Conservation (phyloP, 164 flowering plant genomes). For the Nymphaea colorata region DNA sequence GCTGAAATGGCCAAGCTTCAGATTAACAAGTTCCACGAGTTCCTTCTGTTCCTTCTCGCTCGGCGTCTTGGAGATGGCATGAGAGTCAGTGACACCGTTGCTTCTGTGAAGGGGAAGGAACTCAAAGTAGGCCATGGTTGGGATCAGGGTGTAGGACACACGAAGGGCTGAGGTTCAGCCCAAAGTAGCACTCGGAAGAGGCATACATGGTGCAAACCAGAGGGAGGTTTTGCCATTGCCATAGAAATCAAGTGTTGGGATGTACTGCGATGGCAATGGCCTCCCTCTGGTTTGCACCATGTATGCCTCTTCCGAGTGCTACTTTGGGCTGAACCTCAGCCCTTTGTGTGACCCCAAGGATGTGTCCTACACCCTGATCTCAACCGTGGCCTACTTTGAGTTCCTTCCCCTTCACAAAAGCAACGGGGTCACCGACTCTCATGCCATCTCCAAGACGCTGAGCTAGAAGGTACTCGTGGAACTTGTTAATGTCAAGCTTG, state of each 20-base stretch:
- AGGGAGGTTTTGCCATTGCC: conserved; percentile 84
- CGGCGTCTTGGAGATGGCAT: conserved; percentile 31
- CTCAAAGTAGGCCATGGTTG: conserved; percentile 89
- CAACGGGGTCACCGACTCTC: conserved; percentile 16
- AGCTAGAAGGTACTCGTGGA: conserved; percentile 62
- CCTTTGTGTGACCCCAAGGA: conserved; percentile 84
- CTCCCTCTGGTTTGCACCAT: conserved; percentile 90
- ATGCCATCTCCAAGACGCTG: conserved; percentile 31
- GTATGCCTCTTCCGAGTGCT: conserved; percentile 97
- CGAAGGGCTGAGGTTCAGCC: conserved; percentile 74
- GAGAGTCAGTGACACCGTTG: conserved; percentile 16
- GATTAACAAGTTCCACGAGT: conserved; percentile 72
- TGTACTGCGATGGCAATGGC: conserved; percentile 91
- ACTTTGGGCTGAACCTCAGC: conserved; percentile 77
- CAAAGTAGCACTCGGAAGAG: conserved; percentile 91
- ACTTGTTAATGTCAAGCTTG: conserved; percentile 83
- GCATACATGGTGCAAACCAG: conserved; percentile 96
- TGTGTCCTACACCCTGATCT: conserved; percentile 82
- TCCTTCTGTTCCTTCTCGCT: conserved; percentile 60
- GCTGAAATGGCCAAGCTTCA: conserved; percentile 54
- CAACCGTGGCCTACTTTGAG: conserved; percentile 88
- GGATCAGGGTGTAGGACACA: conserved; percentile 85
- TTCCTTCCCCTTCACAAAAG: conserved; percentile 65
- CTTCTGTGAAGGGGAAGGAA: conserved; percentile 65
- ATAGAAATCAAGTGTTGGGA: conserved; percentile 77